Evolutionary conservation across 2,329 filamentous ascomycete genomes (phyloP).

Genomic region (Thielaviopsis punctulata): DNA sequence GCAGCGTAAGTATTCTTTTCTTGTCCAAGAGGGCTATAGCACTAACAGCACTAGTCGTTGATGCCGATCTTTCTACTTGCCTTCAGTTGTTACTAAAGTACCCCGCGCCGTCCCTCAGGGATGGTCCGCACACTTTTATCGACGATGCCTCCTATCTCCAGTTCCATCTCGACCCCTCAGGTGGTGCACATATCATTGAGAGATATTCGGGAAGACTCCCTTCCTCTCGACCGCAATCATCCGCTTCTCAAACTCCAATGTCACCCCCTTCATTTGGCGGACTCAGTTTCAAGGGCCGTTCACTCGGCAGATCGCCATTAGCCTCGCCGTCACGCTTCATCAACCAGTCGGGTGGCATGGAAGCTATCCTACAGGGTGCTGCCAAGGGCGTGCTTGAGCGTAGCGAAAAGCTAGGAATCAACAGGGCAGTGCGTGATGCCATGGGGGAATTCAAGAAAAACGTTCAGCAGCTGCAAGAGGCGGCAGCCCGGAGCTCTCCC

Average conservation of each 20-base stretch:
- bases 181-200: constrained; percentile 47
- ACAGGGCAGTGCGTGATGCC: constrained; percentile 64
- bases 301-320: constrained; percentile 26
- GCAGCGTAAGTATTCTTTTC: constrained; percentile 45
- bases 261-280: constrained; percentile 24
- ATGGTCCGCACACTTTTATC: constrained; percentile 63
- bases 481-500: constrained; percentile 13
- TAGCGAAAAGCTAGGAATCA: constrained; percentile 61
- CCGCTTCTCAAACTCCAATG: constrained; percentile 14
- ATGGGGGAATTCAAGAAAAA: constrained; percentile 66
- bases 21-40: background rate
- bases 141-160: constrained; percentile 66
- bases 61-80: constrained; percentile 74
- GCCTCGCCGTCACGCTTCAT: constrained; percentile 31
- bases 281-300: constrained; percentile 15
- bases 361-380: constrained; percentile 57
- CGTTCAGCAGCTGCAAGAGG: constrained; percentile 29
- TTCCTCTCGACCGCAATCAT: constrained; percentile 14
- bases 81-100: constrained; percentile 74
- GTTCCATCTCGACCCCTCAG: constrained; percentile 42
- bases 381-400: constrained; percentile 58
- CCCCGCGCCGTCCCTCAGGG: constrained; percentile 42
- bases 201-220: constrained; percentile 51
- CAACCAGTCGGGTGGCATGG: constrained; percentile 42
- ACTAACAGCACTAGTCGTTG: constrained; percentile 42